These are phyloP conservation scores for Cucurbita ficifolia DNA, from an alignment of 306 rosid species.

Conservation along the genomic window DNA sequence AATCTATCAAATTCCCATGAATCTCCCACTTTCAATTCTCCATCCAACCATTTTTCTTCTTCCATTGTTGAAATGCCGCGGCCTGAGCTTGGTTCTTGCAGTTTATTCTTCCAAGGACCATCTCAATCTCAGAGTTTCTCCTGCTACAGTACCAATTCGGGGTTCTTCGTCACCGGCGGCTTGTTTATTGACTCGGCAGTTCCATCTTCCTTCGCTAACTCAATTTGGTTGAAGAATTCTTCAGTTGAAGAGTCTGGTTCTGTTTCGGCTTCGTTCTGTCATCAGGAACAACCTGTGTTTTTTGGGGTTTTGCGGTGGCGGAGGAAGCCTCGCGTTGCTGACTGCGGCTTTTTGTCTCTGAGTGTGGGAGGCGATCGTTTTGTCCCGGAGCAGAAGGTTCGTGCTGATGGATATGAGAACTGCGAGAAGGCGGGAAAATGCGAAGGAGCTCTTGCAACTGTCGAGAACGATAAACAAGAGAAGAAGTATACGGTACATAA, in stretches of 20 bases:
- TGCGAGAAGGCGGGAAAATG: slow-evolving; percentile 19
- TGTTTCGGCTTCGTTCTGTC: slow-evolving; percentile 8
- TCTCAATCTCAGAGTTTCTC: slow-evolving; percentile 14
- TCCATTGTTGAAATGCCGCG: slow-evolving; percentile 22
- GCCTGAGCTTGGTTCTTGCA: slow-evolving; percentile 13
- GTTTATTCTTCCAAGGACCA: neutral
- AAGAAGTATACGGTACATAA: slow-evolving; percentile 32
- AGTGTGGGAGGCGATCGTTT: slow-evolving; percentile 39
- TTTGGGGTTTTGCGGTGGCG: slow-evolving; percentile 12
- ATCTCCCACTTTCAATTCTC: slow-evolving; percentile 3
- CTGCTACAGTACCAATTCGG: slow-evolving; percentile 10
- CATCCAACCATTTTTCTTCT: neutral
- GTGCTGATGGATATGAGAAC: slow-evolving; percentile 27
- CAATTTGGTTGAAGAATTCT: slow-evolving; percentile 17
- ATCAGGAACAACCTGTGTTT: slow-evolving; percentile 4
- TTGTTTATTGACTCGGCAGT: slow-evolving; percentile 53
- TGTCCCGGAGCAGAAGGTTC: slow-evolving; percentile 35
- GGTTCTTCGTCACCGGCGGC: slow-evolving; percentile 29
- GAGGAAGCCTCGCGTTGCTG: slow-evolving; percentile 10
- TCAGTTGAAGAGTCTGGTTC: slow-evolving; percentile 11
- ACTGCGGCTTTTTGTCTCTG: slow-evolving; percentile 45
- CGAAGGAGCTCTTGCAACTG: neutral
- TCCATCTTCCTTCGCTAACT: slow-evolving; percentile 36
- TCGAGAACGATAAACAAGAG: slow-evolving; percentile 17
- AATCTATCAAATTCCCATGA: neutral